Conservation (phyloP, 2,329 filamentous ascomycete species). For the Volutella citrinella region DNA sequence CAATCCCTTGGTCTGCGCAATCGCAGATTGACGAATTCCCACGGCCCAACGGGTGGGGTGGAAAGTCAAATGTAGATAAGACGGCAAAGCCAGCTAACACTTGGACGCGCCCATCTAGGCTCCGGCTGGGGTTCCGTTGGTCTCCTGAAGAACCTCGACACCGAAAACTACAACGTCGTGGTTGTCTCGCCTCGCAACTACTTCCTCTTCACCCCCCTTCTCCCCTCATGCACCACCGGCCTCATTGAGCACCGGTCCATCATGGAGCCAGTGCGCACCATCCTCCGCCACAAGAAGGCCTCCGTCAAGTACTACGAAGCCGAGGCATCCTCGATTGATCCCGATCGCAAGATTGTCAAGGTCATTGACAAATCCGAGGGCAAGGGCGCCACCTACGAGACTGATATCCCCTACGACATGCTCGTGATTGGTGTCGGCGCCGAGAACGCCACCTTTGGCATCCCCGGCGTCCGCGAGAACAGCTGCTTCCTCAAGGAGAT, state of each 20-base stretch:
- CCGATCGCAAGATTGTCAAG: constrained; percentile 81
- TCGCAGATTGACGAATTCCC: no score
- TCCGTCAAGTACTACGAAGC: constrained; percentile 97
- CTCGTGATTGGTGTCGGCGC: constrained; percentile 95
- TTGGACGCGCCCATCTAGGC: constrained; percentile 49
- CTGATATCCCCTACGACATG: constrained; percentile 96
- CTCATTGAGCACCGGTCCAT: constrained; percentile 98
- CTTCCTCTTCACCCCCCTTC: constrained; percentile 97
- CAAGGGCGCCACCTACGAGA: constrained; percentile 77
- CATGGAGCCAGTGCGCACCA: constrained; percentile 98
- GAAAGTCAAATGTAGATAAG: no score
- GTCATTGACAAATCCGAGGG: constrained; percentile 92
- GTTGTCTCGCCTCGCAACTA: constrained; percentile 98
- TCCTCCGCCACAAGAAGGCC: constrained; percentile 91
- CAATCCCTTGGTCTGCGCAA: no score
- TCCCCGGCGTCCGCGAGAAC: constrained; percentile 91
- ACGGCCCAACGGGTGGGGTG: no score
- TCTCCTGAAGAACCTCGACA: constrained; percentile 96
- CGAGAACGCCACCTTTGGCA: constrained; percentile 98
- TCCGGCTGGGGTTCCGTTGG: constrained; percentile 96
- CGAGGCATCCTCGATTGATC: constrained; percentile 92
- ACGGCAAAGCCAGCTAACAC: background rate
- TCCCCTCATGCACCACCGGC: constrained; percentile 96
- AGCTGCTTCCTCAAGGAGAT: constrained; percentile 99
- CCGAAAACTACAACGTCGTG: constrained; percentile 97